phyloP scores from a whole-genome alignment of 352 stramenopile species.

The Globisporangium emineosum region DNA sequence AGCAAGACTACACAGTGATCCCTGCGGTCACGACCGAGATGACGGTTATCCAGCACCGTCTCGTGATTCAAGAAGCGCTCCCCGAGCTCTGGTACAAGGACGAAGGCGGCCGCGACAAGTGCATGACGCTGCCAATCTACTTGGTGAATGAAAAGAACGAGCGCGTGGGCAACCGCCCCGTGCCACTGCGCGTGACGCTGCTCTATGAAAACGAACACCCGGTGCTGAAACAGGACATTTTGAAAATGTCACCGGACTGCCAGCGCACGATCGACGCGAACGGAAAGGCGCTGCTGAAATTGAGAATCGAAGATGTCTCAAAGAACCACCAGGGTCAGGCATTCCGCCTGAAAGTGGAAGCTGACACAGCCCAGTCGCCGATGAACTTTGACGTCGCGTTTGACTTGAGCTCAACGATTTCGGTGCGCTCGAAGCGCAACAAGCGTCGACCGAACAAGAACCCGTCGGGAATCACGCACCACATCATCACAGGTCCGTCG shows the following conservation, averaged over 20 bases:
- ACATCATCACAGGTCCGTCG: slow-evolving; percentile 67
- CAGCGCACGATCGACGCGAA: slow-evolving; percentile 83
- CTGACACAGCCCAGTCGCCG: slow-evolving; percentile 85
- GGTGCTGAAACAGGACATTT: slow-evolving; percentile 94
- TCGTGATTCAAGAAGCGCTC: slow-evolving; percentile 81
- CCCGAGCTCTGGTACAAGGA: slow-evolving; percentile 88
- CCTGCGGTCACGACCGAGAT: slow-evolving; percentile 73
- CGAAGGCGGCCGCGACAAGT: slow-evolving; percentile 82
- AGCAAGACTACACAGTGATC: slow-evolving; percentile 62
- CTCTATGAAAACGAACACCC: slow-evolving; percentile 87
- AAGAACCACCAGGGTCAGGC: slow-evolving; percentile 97
- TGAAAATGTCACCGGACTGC: slow-evolving; percentile 88
- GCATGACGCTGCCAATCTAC: slow-evolving; percentile 77
- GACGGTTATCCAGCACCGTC: slow-evolving; percentile 82
- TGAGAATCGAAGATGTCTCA: slow-evolving; percentile 95
- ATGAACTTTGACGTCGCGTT: slow-evolving; percentile 90
- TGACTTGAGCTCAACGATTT: slow-evolving; percentile 89
- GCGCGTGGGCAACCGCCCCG: slow-evolving; percentile 65
- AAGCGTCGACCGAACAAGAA: slow-evolving; percentile 77
- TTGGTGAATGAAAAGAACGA: slow-evolving; percentile 81
- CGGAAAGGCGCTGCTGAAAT: slow-evolving; percentile 80
- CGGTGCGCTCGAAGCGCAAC: slow-evolving; percentile 94
- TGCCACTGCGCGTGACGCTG: slow-evolving; percentile 77
- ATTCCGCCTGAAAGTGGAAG: slow-evolving; percentile 90
- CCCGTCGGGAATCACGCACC: slow-evolving; percentile 51